Evolutionary conservation across 75 land plant genomes (phyloP), one percentile per base, ranked within the genome.

Genomic region (Chamaecyparis obtusa): DNA sequence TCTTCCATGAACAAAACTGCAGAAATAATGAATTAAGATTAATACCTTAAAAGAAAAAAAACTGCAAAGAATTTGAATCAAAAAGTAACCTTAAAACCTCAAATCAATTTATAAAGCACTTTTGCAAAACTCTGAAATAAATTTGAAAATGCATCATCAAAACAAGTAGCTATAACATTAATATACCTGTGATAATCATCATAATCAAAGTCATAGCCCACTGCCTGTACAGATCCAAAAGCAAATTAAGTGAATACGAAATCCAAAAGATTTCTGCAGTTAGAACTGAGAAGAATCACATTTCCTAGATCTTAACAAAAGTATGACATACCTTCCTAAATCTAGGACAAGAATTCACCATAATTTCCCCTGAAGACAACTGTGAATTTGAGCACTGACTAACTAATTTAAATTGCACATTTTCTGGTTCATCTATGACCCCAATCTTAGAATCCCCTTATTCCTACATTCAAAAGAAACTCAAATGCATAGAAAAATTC

Each of bases 141-240:
- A 84, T 32, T 84, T 55, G 19, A 32, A 49, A 46, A 44, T 24
- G 10, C 55, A 51, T 51, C 16, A 14, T 2, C 55, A 14, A 51
- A 14, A 51, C 15, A 51, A 51, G 10, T 86, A 54, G 48, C 55
- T 9, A 88, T 35, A 35, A 86, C 4, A 17, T 71, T 60, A 32
- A 4, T 13, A 19, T 81, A 96, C 98, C 94, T 94, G 86, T 96
- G 98, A 79, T 95, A 96, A n/a, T 96, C 96, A 86, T 96, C 98
- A 83, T 92, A 91, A 81, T 95, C 94, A 81, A 95, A 94, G 32
- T 94, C 85, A 89, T 95, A 95, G 41, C 98, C 98, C 85, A 90
- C 90, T 9, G 94, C 98, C 97, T 95, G 92, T 44, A 86, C 33
- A 90, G 54, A 44, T 88, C 13, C 11, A 57, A 69, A 87, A 2